Percentiles rank a stretch among this genome's conserved stretches.
phyloP scores from a whole-genome alignment of 257 asterid species.

The Solanum paucissectum region DNA sequence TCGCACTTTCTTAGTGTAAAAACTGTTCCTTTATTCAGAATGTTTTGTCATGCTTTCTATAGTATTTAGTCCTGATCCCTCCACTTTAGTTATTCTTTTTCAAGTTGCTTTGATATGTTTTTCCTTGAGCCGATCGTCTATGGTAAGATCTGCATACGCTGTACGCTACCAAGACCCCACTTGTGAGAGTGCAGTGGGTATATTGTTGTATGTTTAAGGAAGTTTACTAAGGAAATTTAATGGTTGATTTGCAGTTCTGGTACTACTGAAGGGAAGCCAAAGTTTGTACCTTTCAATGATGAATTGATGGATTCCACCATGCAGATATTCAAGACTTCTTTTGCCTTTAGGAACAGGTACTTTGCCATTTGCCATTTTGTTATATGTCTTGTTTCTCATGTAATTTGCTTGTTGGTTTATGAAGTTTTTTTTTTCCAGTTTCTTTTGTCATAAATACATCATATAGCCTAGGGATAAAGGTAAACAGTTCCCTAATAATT shows the following conservation, averaged over 20 bases:
- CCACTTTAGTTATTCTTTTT: background rate
- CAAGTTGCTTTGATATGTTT: background rate
- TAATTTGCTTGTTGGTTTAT: background rate
- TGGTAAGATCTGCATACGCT: too few species aligned
- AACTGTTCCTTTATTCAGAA: background rate
- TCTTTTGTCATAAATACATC: background rate
- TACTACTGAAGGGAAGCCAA: conserved; percentile 94
- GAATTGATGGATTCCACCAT: conserved; percentile 76
- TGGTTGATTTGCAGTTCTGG: conserved; percentile 64
- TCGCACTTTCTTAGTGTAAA: background rate
- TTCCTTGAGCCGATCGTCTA: background rate
- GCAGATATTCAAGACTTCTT: conserved; percentile 85
- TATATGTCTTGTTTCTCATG: background rate
- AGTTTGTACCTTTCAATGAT: conserved; percentile 95
- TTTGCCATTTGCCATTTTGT: background rate
- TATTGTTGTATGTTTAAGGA: background rate
- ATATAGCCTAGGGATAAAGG: background rate
- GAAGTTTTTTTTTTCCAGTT: background rate
- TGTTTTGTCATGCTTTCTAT: too few species aligned
- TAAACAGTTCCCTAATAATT: background rate
- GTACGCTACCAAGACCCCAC: background rate
- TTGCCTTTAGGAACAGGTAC: conserved; percentile 80
- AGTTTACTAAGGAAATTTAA: background rate
- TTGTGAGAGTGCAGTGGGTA: background rate
- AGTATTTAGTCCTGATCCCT: background rate